Conservation (phyloP, 2,329 filamentous ascomycete genomes). For the Aaosphaeria arxii region DNA sequence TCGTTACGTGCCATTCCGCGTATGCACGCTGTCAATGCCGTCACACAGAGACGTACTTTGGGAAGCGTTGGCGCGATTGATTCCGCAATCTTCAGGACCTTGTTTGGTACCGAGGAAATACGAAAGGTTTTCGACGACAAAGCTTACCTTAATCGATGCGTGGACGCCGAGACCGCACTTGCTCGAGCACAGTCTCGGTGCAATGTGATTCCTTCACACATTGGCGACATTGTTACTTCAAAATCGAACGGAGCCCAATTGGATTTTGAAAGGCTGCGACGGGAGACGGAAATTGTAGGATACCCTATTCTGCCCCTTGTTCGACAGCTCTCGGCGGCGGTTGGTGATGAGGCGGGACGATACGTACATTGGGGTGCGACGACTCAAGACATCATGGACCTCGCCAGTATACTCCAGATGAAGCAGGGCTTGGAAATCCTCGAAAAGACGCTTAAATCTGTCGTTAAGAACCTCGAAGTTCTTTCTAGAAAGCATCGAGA, state of each 20-base stretch:
- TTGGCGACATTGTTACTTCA: slow-evolving; percentile 29
- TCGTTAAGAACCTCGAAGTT: slow-evolving; percentile 42
- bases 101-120: slow-evolving; percentile 53
- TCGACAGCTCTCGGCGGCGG: slow-evolving; percentile 43
- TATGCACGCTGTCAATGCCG: slow-evolving; percentile 7
- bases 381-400: slow-evolving; percentile 60
- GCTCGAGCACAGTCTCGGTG: slow-evolving; percentile 50
- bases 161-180: slow-evolving; percentile 53
- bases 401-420: slow-evolving; percentile 54
- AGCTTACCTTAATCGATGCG: slow-evolving; percentile 48
- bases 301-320: slow-evolving; percentile 54
- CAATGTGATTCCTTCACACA: slow-evolving; percentile 46
- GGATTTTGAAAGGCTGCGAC: slow-evolving; percentile 43
- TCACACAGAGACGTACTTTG: slow-evolving; percentile 18
- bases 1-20: slow-evolving; percentile 17
- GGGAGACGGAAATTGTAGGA: slow-evolving; percentile 52
- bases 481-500: slow-evolving; percentile 49
- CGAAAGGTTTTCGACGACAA: slow-evolving; percentile 51
- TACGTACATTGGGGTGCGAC: slow-evolving; percentile 60
- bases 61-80: slow-evolving; percentile 43
- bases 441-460: slow-evolving; percentile 42
- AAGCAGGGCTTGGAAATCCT: slow-evolving; percentile 50
- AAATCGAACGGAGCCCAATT: slow-evolving; percentile 33
- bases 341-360: slow-evolving; percentile 35
- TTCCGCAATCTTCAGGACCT: slow-evolving; percentile 50